These are phyloP conservation scores for Hypoxylon rickii DNA, from an alignment of 495 filamentous ascomycete genomes.

Conservation along the genomic window DNA sequence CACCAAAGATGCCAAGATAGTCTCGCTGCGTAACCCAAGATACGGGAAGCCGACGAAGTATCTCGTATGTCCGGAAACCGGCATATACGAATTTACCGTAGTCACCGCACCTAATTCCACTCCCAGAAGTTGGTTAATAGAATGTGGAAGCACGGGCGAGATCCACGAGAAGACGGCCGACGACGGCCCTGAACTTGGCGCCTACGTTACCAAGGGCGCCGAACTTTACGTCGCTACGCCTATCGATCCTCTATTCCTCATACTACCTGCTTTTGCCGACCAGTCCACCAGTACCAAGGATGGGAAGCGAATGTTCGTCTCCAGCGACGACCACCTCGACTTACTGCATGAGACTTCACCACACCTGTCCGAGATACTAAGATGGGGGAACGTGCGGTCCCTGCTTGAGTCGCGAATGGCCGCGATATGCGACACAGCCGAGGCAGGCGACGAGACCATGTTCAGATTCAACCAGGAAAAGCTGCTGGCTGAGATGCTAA, in stretches of 20 bases:
- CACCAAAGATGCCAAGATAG: slow-evolving; percentile 66
- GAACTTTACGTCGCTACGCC: slow-evolving; percentile 82
- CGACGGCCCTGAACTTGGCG: slow-evolving; percentile 23
- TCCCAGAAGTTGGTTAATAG: slow-evolving; percentile 71
- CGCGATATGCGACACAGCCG: slow-evolving; percentile 75
- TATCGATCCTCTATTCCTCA: slow-evolving; percentile 80
- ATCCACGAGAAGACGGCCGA: slow-evolving; percentile 15
- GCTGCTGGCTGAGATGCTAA: slow-evolving; percentile 66
- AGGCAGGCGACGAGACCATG: slow-evolving; percentile 80
- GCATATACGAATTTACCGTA: slow-evolving; percentile 85
- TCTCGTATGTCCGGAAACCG: slow-evolving; percentile 76
- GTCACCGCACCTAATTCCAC: slow-evolving; percentile 65
- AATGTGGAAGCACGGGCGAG: slow-evolving; percentile 30
- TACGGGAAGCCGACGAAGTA: slow-evolving; percentile 68
- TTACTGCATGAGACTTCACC: slow-evolving; percentile 55
- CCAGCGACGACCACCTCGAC: slow-evolving; percentile 81
- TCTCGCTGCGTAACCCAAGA: slow-evolving; percentile 80
- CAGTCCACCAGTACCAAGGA: slow-evolving; percentile 35
- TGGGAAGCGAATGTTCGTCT: slow-evolving; percentile 69
- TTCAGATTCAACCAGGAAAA: slow-evolving; percentile 75
- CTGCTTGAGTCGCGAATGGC: slow-evolving; percentile 54
- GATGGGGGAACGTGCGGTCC: slow-evolving; percentile 45
- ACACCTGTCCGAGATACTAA: slow-evolving; percentile 62
- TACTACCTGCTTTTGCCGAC: slow-evolving; percentile 68
- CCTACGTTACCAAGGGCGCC: slow-evolving; percentile 57